Evolutionary conservation across 768 basidiomycete species (phyloP), one percentile per base, ranked within the genome.

Genomic region (Tulasnella calospora): DNA sequence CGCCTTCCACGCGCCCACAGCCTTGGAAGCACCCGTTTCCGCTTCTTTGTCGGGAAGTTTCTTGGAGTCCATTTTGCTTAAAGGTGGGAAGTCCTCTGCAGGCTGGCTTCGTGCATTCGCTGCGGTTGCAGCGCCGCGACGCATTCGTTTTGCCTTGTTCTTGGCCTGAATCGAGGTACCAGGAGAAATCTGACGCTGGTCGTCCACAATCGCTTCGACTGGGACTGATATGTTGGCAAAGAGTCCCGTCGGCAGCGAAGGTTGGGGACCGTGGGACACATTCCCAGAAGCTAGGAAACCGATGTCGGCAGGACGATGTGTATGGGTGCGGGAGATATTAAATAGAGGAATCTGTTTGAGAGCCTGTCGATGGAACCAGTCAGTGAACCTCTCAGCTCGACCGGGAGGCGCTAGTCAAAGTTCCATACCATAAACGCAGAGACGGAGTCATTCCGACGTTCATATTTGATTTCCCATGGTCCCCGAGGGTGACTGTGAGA

Each of bases 381-480:
- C 19, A n/a, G 57, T 30, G n/a, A 27, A n/a, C 10, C 23, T 21
- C n/a, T 30, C 27, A 27, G n/a, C 10, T 23, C 23, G 27, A n/a
- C 23, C 8, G 0, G 57, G n/a, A 2, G 12, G 23, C 10, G 1
- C 57, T 1, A 15, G 3, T 6, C 57, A 61, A 3, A 4, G 30
- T 1, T 8, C n/a, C 23, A 6, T 27, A 61, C 57, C 57, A 61
- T 61, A 30, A 61, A 61, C 12, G 57, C 57, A 27, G 57, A 61
- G n/a, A 61, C 57, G 30, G 57, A 61, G 30, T 61, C 57, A 27
- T 61, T 61, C 12, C 57, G 57, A 61, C 57, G 57, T 61, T 61
- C 57, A 9, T 61, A 61, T 61, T 61, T 61, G 57, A 61, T 61
- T n/a, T 61, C 57, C 57, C 57, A 61, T 23, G 57, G 57, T n/a